Percentiles rank a stretch among this genome's conserved stretches.
phyloP scores from a whole-genome alignment of 192 early-diverging fungal genomes.

The Backusella australiensis region DNA sequence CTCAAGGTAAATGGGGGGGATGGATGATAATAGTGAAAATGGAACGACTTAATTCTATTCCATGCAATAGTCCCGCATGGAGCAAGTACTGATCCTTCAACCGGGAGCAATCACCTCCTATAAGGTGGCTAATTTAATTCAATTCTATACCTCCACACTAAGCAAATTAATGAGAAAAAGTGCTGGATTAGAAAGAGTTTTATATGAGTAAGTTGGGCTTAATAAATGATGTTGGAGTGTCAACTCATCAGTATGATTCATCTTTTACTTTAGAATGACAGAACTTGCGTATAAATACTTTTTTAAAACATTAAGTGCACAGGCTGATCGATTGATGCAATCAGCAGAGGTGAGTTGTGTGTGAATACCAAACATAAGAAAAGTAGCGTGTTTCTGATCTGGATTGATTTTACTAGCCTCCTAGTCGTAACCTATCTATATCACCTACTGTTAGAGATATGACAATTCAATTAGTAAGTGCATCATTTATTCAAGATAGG shows the following conservation, averaged over 20 bases:
- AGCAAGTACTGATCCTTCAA: conserved; percentile 72
- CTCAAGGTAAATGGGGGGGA: conserved; percentile 54
- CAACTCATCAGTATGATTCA: neutral
- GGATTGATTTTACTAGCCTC: conserved; percentile 35
- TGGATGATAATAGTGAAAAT: neutral
- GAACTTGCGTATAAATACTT: conserved; percentile 55
- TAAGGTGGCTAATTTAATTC: conserved; percentile 67
- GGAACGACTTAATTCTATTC: neutral
- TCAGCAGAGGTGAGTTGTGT: conserved; percentile 39
- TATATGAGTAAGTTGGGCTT: conserved; percentile 51
- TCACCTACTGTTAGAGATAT: conserved; percentile 66
- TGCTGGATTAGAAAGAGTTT: conserved; percentile 47
- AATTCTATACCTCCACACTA: conserved; percentile 76
- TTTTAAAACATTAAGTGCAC: conserved; percentile 51
- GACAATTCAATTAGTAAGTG: conserved; percentile 61
- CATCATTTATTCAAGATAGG: neutral
- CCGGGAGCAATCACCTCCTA: conserved; percentile 64
- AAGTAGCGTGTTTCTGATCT: conserved; percentile 1
- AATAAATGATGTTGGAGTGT: neutral
- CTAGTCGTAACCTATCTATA: conserved; percentile 56
- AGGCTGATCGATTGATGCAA: conserved; percentile 48
- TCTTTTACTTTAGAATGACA: conserved; percentile 37
- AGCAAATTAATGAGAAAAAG: conserved; percentile 52
- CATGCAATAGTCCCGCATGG: conserved; percentile 58
- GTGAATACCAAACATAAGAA: neutral